Base-by-base conservation (phyloP, 768 basidiomycete species). In the Tulasnella sp. region DNA sequence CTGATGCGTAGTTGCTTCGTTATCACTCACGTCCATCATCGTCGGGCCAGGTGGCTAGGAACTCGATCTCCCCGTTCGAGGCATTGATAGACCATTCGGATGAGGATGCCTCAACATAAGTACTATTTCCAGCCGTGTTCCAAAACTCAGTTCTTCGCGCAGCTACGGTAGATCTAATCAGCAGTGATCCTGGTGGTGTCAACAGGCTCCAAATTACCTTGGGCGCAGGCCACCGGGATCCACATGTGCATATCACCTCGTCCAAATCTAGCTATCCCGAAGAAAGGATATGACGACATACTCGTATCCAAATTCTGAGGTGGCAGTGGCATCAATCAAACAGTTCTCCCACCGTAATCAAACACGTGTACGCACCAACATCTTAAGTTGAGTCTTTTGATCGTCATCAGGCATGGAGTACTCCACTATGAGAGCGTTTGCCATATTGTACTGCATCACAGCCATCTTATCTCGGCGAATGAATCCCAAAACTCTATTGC, bases 401-500 rank as follows among this genome's bases (percentile, higher is more conserved):
- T 15, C 32, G 32, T 67, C 61, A 35, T 35, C 32, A 13, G 61
- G 32, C 5, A 35, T 35, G n/a, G 61, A 67, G 35, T 67, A 67
- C 29, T 67, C 61, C 61, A 67, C 61, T 16, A 32, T 67, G 13
- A 67, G 61, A 16, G 61, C 61, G 29, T 67, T 35, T 35, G 29
- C 32, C 29, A 35, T 26, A 26, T 67, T 29, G 26, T 23, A 13
- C 32, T 67, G 61, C 61, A 67, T 67, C 61, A 67, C 61, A 20
- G 61, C 61, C 61, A 67, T 67, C 61, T 32, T 67, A 35, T 67
- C 61, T 67, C 61, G 61, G 26, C 61, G 61, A 32, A 67, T 26
- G 61, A 35, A 67, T 18, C 61, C 61, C 16, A 67, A 18, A 2
- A 67, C 61, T 67, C 26, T 11, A 5, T 67, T 18, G 11, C 61